These are phyloP conservation scores for Chimonanthus salicifolius DNA, from an alignment of 164 flowering plant genomes.

Conservation along the genomic window DNA sequence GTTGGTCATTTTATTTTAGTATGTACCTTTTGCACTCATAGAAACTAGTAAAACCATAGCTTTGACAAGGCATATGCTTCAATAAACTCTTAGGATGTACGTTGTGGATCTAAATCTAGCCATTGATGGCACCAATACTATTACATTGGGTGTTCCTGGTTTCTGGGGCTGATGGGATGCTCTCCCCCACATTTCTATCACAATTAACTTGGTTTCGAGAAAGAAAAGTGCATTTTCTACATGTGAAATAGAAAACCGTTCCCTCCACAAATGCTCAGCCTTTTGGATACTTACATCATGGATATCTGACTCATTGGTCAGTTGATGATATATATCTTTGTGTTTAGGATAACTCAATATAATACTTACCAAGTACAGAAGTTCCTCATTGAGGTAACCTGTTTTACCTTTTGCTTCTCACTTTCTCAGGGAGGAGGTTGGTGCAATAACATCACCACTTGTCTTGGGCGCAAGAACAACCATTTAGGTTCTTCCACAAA, in stretches of 20 bases:
- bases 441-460: constrained; percentile 78
- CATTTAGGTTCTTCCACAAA: constrained; percentile 72
- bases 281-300: not conserved
- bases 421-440: constrained; percentile 85
- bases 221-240: not conserved
- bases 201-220: not conserved
- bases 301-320: not conserved
- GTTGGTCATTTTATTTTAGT: constrained; percentile 9
- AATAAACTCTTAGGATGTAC: not conserved
- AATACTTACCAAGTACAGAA: not conserved
- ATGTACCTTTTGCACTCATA: not conserved
- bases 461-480: constrained; percentile 48
- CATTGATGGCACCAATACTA: not conserved
- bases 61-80: not conserved
- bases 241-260: not conserved
- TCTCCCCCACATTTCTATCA: not conserved
- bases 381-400: not conserved
- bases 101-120: not conserved
- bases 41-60: not conserved
- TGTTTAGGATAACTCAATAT: not conserved
- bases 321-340: not conserved
- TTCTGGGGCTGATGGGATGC: not conserved
- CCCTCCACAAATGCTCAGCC: not conserved
- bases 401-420: not conserved
- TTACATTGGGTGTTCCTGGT: not conserved